Conservation (phyloP, 1,139 yeast species). For the Yamadazyma diospyri region DNA sequence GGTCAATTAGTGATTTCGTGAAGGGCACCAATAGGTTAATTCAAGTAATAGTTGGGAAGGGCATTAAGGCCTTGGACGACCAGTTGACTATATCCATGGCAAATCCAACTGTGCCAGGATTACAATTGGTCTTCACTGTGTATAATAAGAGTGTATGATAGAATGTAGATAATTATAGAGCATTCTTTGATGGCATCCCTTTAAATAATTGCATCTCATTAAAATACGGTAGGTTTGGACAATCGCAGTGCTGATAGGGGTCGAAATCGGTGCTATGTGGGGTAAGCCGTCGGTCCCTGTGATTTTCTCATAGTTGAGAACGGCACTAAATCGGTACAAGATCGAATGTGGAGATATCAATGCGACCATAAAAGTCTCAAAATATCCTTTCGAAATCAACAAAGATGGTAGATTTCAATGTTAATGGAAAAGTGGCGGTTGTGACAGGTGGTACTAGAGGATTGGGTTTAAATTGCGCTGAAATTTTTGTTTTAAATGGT, state of each 20-base stretch:
- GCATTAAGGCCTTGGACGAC: slow-evolving; percentile 47
- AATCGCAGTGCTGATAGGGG: too few relatives aligned
- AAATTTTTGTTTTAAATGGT: slow-evolving; percentile 60
- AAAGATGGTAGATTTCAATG: slow-evolving; percentile 48
- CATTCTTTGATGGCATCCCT: too few relatives aligned
- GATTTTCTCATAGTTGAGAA: too few relatives aligned
- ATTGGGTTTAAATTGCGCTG: slow-evolving; percentile 67
- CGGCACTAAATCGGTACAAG: too few relatives aligned
- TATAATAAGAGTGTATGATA: slow-evolving; percentile 4
- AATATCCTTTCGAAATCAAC: too few relatives aligned
- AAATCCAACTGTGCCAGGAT: slow-evolving; percentile 63
- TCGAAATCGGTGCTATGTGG: too few relatives aligned
- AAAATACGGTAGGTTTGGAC: too few relatives aligned
- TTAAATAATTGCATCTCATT: too few relatives aligned
- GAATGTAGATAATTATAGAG: neutral
- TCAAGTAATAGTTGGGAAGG: slow-evolving; percentile 75
- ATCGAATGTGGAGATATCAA: slow-evolving; percentile 2
- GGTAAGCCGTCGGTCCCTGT: too few relatives aligned
- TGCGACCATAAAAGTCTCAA: too few relatives aligned
- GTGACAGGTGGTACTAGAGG: slow-evolving; percentile 84
- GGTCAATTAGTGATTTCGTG: slow-evolving; percentile 53
- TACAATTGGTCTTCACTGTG: slow-evolving; percentile 50
- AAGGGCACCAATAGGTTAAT: slow-evolving; percentile 51
- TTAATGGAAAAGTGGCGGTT: slow-evolving; percentile 64
- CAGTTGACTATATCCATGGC: slow-evolving; percentile 56